A percentile compares a stretch with the other conserved stretches of the same genome.
phyloP scores from a whole-genome alignment of 768 basidiomycete species.

The Kondoa subrosea region DNA sequence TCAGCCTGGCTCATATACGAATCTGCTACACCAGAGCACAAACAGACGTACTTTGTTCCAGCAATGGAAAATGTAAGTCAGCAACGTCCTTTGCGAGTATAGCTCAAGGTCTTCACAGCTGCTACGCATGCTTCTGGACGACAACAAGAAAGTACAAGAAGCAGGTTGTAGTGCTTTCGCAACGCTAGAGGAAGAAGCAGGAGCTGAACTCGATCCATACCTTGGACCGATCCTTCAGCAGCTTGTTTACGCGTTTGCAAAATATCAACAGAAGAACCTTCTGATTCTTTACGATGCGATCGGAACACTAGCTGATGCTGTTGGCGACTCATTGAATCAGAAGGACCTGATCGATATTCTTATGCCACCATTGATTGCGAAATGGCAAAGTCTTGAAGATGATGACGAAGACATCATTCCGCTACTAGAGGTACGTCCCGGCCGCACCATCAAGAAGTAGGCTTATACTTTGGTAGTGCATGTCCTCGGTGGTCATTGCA shows the following conservation, averaged over 20 bases:
- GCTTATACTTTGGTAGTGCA: too few species aligned
- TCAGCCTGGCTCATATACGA: constrained; percentile 71
- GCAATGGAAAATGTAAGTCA: constrained; percentile 85
- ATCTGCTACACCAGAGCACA: constrained; percentile 62
- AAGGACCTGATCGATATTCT: constrained; percentile 69
- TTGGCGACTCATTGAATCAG: constrained; percentile 70
- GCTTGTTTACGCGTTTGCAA: constrained; percentile 85
- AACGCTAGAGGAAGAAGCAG: constrained; percentile 94
- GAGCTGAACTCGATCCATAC: constrained; percentile 70
- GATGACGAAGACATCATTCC: constrained; percentile 87
- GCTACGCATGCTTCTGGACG: constrained; percentile 89
- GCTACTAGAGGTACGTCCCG: constrained; percentile 78
- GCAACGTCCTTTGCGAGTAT: not conserved
- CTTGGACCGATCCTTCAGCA: constrained; percentile 88
- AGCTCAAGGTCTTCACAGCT: constrained; percentile 41
- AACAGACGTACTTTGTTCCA: constrained; percentile 77
- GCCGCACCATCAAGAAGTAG: too few species aligned
- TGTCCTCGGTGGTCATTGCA: constrained; percentile 92
- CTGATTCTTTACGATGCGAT: constrained; percentile 97
- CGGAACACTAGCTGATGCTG: constrained; percentile 91
- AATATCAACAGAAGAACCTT: constrained; percentile 99
- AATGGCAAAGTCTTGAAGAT: constrained; percentile 80
- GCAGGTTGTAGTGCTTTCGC: constrained; percentile 98
- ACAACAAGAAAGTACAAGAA: constrained; percentile 97
- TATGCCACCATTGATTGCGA: constrained; percentile 80